phyloP scores from a whole-genome alignment of 2,329 filamentous ascomycete species.

The Coleophoma crateriformis region DNA sequence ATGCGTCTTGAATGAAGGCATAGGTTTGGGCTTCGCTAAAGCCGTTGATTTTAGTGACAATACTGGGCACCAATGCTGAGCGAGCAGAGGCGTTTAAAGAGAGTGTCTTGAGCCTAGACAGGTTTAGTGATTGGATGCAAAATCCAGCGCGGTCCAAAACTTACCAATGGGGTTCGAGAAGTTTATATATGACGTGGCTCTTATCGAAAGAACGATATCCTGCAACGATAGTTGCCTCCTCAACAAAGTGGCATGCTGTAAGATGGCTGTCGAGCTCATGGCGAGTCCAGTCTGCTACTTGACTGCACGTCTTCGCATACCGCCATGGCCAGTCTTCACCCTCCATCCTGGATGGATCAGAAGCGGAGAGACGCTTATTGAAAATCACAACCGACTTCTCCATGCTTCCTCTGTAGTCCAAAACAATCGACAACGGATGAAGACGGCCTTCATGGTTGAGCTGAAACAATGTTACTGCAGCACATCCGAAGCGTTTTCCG shows the following conservation, averaged over 20 bases:
- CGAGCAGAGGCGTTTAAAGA: constrained; percentile 42
- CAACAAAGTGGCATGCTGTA: constrained; percentile 37
- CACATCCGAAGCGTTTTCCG: constrained; percentile 23
- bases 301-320: constrained; percentile 44
- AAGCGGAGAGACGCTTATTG: constrained; percentile 35
- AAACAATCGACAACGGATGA: constrained; percentile 41
- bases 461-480: constrained; percentile 37
- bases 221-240: constrained; percentile 42
- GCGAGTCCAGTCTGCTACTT: constrained; percentile 40
- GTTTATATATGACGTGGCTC: constrained; percentile 36
- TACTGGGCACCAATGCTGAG: constrained; percentile 35
- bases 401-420: constrained; percentile 38
- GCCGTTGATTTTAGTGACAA: constrained; percentile 37
- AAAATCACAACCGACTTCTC: constrained; percentile 41
- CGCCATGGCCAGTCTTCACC: constrained; percentile 44
- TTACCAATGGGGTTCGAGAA: constrained; percentile 39
- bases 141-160: background rate
- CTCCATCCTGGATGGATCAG: constrained; percentile 26
- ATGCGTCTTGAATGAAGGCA: constrained; percentile 33
- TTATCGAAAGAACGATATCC: constrained; percentile 35
- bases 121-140: background rate
- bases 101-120: constrained; percentile 37
- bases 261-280: constrained; percentile 43
- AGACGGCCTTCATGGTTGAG: constrained; percentile 37
- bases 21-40: constrained; percentile 31